These are phyloP conservation scores for Torulaspora indica DNA, from an alignment of 805 yeast species.

Conservation along the genomic window DNA sequence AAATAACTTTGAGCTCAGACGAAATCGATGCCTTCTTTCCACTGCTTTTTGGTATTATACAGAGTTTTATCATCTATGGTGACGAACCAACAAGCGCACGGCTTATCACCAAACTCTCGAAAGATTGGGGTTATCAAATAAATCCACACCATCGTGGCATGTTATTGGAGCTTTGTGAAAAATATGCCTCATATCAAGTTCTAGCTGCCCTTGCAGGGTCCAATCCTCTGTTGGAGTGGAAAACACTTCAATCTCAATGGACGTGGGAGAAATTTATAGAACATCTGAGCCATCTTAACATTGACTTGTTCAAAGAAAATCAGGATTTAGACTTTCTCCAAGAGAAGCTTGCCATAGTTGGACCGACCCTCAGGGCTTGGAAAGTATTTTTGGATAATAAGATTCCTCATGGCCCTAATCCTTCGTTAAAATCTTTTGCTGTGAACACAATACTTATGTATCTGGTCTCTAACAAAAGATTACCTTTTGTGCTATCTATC, in stretches of 20 bases:
- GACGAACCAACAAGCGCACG: conserved; percentile 6
- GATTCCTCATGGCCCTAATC: conserved; percentile 9
- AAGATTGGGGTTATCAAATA: conserved; percentile 11
- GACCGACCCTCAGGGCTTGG: conserved; percentile 13
- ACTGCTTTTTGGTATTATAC: conserved; percentile 8
- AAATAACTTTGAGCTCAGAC: neutral
- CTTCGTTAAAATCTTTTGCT: conserved; percentile 17
- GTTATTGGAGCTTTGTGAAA: conserved; percentile 16
- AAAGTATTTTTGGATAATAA: conserved; percentile 9
- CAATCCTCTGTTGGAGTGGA: conserved; percentile 8
- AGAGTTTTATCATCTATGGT: conserved; percentile 6
- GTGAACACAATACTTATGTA: conserved; percentile 11
- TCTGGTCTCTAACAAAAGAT: conserved; percentile 11
- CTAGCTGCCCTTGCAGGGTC: conserved; percentile 3
- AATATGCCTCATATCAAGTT: conserved; percentile 14
- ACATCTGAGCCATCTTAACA: conserved; percentile 6
- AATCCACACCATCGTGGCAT: conserved; percentile 15
- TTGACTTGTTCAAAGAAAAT: conserved; percentile 13
- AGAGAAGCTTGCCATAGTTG: conserved; percentile 14
- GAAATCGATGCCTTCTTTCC: conserved; percentile 12
- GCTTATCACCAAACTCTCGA: conserved; percentile 4
- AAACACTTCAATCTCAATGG: conserved; percentile 11
- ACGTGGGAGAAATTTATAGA: conserved; percentile 13
- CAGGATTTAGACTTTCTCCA: conserved; percentile 16
- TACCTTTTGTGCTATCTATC: conserved; percentile 15